These are phyloP conservation scores for Lanmaoa rubissima DNA, from an alignment of 768 basidiomycete species.

Conservation along the genomic window DNA sequence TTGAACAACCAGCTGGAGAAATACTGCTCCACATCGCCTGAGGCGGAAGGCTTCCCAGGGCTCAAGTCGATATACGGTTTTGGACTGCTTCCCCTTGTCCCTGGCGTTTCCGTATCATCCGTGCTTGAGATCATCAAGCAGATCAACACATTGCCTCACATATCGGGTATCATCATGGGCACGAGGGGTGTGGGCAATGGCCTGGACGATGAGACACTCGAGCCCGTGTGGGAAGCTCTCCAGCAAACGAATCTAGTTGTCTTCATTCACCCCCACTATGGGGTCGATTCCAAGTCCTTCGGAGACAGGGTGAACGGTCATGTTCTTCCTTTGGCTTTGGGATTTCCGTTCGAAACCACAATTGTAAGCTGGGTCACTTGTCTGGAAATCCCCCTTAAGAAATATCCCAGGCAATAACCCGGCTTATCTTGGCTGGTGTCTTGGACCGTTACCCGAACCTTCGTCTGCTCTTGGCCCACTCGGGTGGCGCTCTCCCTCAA, in stretches of 20 bases:
- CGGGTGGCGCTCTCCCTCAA: slow-evolving; percentile 80
- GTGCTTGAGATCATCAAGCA: slow-evolving; percentile 67
- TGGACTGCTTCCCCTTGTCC: slow-evolving; percentile 80
- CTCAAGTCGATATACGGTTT: slow-evolving; percentile 78
- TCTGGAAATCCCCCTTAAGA: slow-evolving; percentile 6
- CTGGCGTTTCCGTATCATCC: slow-evolving; percentile 50
- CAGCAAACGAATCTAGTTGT: slow-evolving; percentile 67
- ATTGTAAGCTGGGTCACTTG: slow-evolving; percentile 48
- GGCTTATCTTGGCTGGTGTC: slow-evolving; percentile 77
- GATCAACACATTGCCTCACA: slow-evolving; percentile 60
- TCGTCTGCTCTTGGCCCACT: slow-evolving; percentile 80
- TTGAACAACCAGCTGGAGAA: slow-evolving; percentile 76
- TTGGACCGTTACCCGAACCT: slow-evolving; percentile 77
- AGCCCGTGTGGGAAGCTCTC: slow-evolving; percentile 81
- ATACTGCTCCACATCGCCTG: slow-evolving; percentile 70
- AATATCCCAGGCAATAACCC: slow-evolving; percentile 57
- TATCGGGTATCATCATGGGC: slow-evolving; percentile 80
- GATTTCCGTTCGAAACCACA: slow-evolving; percentile 91
- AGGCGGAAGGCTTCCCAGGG: slow-evolving; percentile 27
- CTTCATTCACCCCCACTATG: slow-evolving; percentile 88
- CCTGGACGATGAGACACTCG: slow-evolving; percentile 74
- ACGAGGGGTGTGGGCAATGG: slow-evolving; percentile 76
- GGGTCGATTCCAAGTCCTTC: slow-evolving; percentile 70
- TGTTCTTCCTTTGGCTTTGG: slow-evolving; percentile 81
- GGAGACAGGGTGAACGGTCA: slow-evolving; percentile 81